Percentiles rank a stretch among this genome's conserved stretches.
These are phyloP conservation scores for Trichoderma oligosporum DNA, from an alignment of 2,329 filamentous ascomycete species.

Conservation along the genomic window DNA sequence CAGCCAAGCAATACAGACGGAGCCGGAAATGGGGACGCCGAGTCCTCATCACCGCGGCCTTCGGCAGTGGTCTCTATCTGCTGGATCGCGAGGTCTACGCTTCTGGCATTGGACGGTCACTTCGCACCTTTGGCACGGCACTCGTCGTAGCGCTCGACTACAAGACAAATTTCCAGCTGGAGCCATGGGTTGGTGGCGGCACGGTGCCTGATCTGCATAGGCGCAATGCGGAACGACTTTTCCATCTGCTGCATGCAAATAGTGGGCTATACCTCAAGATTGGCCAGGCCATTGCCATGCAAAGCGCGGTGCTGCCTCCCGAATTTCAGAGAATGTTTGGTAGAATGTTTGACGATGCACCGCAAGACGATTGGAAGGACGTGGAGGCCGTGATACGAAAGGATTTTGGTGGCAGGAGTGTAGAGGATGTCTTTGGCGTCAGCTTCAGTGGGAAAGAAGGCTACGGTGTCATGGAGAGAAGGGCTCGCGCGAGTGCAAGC, in stretches of 20 bases:
- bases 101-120: constrained; percentile 70
- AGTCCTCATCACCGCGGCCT: constrained; percentile 57
- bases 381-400: constrained; percentile 80
- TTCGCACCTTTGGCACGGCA: constrained; percentile 77
- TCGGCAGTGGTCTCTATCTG: constrained; percentile 60
- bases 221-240: constrained; percentile 79
- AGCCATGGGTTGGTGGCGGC: constrained; percentile 69
- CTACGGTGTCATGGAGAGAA: constrained; percentile 59
- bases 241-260: constrained; percentile 76
- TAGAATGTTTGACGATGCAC: constrained; percentile 96
- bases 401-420: constrained; percentile 82
- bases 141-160: constrained; percentile 85
- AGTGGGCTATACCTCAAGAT: constrained; percentile 96
- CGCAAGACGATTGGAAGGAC: constrained; percentile 83
- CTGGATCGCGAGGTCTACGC: constrained; percentile 74
- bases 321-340: constrained; percentile 97
- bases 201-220: constrained; percentile 74
- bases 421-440: constrained; percentile 89
- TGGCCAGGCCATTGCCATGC: constrained; percentile 97
- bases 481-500: constrained; percentile 72
- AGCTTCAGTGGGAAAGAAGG: constrained; percentile 71
- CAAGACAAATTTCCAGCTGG: constrained; percentile 87
- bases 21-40: constrained; percentile 74
- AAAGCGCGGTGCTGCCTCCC: constrained; percentile 86
- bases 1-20: constrained; percentile 67